Conservation (phyloP, 768 basidiomycete genomes). For the Tricholoma sp. region DNA sequence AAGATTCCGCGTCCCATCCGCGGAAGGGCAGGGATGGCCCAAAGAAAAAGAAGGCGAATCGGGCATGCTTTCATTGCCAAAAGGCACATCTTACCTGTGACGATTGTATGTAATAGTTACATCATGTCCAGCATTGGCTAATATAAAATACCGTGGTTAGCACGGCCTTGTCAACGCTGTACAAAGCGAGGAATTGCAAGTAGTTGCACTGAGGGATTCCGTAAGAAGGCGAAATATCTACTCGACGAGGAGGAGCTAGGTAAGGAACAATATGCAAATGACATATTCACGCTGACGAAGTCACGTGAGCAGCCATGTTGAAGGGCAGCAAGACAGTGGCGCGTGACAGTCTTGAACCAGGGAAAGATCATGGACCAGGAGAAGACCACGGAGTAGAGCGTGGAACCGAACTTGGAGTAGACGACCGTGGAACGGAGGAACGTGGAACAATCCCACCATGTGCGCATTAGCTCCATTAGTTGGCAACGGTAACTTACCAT, state of each 20-base stretch:
- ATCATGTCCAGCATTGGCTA: constrained; percentile 15
- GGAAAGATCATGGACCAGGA: not conserved
- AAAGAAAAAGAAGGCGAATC: constrained; percentile 92
- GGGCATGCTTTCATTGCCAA: constrained; percentile 94
- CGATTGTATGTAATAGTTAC: constrained; percentile 62
- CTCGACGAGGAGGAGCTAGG: constrained; percentile 92
- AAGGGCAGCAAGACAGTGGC: constrained; percentile 42
- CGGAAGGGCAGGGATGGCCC: constrained; percentile 68
- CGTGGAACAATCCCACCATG: constrained; percentile 26
- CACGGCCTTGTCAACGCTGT: constrained; percentile 94
- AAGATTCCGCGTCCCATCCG: constrained; percentile 37
- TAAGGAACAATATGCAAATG: constrained; percentile 27
- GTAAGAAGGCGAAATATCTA: constrained; percentile 98
- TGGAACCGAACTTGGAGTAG: not conserved
- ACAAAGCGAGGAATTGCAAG: constrained; percentile 88
- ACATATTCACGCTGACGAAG: constrained; percentile 21
- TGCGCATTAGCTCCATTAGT: constrained; percentile 16
- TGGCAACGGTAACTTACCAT: constrained; percentile 10
- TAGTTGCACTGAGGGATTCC: constrained; percentile 88
- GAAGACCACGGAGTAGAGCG: not conserved
- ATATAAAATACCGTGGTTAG: constrained; percentile 37
- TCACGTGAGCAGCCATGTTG: constrained; percentile 46
- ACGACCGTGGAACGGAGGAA: not conserved
- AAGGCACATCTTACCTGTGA: constrained; percentile 99
- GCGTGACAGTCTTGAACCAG: constrained; percentile 30